Conservation (phyloP, 2,329 filamentous ascomycete species). For the Aspergillus sp. region DNA sequence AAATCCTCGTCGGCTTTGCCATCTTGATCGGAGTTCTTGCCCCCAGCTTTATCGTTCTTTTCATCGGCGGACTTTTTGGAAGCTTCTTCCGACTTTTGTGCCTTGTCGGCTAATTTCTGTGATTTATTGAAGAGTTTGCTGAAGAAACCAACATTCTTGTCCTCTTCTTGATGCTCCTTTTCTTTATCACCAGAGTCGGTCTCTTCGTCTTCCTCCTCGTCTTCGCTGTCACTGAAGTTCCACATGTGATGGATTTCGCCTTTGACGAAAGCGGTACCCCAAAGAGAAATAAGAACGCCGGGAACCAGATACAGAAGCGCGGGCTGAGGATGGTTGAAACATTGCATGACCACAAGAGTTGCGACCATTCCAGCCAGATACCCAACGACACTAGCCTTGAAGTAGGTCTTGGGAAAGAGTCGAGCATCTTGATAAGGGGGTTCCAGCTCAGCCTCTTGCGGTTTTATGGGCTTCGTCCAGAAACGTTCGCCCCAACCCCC, state of each 20-base stretch:
- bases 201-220: conserved; percentile 37
- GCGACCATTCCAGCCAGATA: conserved; percentile 76
- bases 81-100: conserved; percentile 3
- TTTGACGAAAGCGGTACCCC: conserved; percentile 68
- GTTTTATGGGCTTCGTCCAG: conserved; percentile 59
- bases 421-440: conserved; percentile 40
- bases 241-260: conserved; percentile 77
- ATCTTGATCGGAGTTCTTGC: conserved; percentile 27
- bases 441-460: conserved; percentile 29
- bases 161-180: conserved; percentile 43
- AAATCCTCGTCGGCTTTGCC: conserved; percentile 10
- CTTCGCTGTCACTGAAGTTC: conserved; percentile 70
- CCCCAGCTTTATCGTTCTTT: conserved; percentile 6
- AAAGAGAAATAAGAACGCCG: conserved; percentile 72
- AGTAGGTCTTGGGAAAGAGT: conserved; percentile 80
- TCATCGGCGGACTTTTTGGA: not conserved
- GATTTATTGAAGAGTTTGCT: conserved; percentile 28
- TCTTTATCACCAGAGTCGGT: conserved; percentile 4
- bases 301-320: conserved; percentile 91
- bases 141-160: conserved; percentile 22
- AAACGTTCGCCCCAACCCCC: conserved; percentile 81
- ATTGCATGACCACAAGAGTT: conserved; percentile 73
- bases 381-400: conserved; percentile 71
- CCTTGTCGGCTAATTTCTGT: conserved; percentile 6
- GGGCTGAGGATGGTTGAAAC: conserved; percentile 80